Base-by-base conservation (phyloP, 2,329 filamentous ascomycete genomes). In the Penicillium sp. region DNA sequence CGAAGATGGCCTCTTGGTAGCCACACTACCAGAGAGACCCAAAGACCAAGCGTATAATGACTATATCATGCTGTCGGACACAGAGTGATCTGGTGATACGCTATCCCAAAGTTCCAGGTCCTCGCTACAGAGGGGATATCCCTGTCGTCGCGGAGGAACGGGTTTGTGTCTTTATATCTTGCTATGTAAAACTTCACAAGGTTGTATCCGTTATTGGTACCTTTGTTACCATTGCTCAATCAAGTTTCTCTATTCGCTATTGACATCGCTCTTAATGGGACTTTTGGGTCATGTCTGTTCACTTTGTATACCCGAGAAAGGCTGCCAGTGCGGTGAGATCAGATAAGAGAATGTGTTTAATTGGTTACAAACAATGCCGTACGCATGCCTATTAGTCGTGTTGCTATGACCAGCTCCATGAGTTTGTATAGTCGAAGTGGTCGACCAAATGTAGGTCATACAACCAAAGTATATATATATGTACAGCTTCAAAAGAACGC, bases 401-500 rank as follows among this genome's bases (percentile, higher is more conserved):
- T 12, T 18, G 12, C 18, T 2, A 46, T 23, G 18, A n/a, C 8
- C 5, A 23, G 3, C 50, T 39, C 8, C 35, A 46, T 40, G n/a
- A 23, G 18, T 37, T 42, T 25, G 37, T 38, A 18, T 16, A 16
- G 4, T 45, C 13, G 13, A 32, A 16, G 6, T 23, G 7, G 5
- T 23, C 18, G 42, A 23, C 18, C 29, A 46, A n/a, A 46, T 35
- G 34, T 15, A 35, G 21, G 13, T 13, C 25, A 6, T 56, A 54
- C 34, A 42, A 9, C 12, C 13, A 9, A 31, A 21, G 23, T 46
- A 56, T 54, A 54, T 46, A 56, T 54, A 54, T 54, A 54, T 54
- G 32, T 54, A 53, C 49, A 55, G 34, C 2, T 44, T 50, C 18
- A 21, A 23, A 31, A 40, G 9, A 47, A 56, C 42, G 39, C 54